Evolutionary conservation across 441 rosid species (phyloP).

Genomic region (Gossypium armourianum): DNA sequence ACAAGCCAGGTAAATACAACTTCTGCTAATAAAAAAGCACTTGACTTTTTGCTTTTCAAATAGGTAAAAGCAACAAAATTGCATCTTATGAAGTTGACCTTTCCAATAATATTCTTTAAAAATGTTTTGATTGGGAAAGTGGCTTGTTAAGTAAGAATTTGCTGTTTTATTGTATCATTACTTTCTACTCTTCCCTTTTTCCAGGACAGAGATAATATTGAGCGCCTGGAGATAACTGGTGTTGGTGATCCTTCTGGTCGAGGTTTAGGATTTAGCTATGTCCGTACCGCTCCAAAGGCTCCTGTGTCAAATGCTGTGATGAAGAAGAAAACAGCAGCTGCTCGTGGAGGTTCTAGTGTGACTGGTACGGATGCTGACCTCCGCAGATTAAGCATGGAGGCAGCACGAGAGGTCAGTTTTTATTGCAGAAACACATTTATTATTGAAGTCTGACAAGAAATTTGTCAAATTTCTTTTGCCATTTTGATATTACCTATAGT

Average conservation of each 20-base stretch:
- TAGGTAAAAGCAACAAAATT: neutral
- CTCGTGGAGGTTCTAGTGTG: conserved; percentile 77
- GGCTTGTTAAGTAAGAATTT: neutral
- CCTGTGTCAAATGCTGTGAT: conserved; percentile 63
- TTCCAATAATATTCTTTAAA: neutral
- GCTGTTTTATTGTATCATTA: neutral
- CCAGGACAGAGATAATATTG: conserved; percentile 91
- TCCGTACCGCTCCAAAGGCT: conserved; percentile 77
- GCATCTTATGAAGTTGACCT: neutral
- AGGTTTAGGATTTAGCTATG: conserved; percentile 95
- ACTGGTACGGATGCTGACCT: conserved; percentile 99
- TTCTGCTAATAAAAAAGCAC: neutral
- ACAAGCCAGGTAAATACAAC: conserved; percentile 57
- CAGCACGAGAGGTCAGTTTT: conserved; percentile 79
- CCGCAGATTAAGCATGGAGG: conserved; percentile 98
- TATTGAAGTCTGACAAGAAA: neutral
- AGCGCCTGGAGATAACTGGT: conserved; percentile 95
- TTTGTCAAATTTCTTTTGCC: neutral
- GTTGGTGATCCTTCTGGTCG: conserved; percentile 99
- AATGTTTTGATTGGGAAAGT: neutral
- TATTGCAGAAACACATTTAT: neutral
- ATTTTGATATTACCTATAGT: neutral
- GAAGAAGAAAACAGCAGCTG: conserved; percentile 75
- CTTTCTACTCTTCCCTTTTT: conserved; percentile 16
- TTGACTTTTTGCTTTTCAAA: neutral